A percentile compares a stretch with the other conserved stretches of the same genome.
phyloP scores from a whole-genome alignment of 2,329 filamentous ascomycete species.

The Alternaria sp. region DNA sequence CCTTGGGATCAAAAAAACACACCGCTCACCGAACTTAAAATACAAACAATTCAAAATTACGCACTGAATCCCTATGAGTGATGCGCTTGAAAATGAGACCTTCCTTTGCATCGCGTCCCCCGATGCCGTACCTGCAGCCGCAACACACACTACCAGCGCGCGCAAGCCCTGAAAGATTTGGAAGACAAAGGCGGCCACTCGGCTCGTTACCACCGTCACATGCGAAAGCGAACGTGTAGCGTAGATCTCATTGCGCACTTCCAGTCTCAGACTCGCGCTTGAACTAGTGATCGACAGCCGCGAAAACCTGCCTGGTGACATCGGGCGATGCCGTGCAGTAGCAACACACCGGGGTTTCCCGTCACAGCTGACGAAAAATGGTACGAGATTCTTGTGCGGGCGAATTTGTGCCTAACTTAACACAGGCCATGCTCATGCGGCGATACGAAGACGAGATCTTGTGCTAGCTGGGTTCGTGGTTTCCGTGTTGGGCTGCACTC shows the following conservation, averaged over 20 bases:
- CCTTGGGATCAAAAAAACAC: neutral
- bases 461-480: neutral
- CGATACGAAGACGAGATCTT: neutral
- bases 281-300: neutral
- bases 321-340: slow-evolving; percentile 1
- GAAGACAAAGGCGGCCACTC: neutral
- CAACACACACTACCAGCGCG: neutral
- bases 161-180: neutral
- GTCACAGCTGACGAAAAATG: neutral
- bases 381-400: neutral
- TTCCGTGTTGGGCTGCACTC: neutral
- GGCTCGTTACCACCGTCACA: neutral
- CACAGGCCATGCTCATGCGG: neutral
- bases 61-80: neutral
- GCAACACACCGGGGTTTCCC: neutral
- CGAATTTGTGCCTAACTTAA: neutral
- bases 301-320: neutral
- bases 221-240: neutral
- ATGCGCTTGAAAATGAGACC: neutral
- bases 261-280: neutral
- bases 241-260: neutral
- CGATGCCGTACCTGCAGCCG: neutral
- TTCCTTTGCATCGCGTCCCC: neutral
- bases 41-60: neutral
- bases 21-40: neutral